phyloP scores from a whole-genome alignment of 2,329 filamentous ascomycete genomes.

The Massarina eburnea region DNA sequence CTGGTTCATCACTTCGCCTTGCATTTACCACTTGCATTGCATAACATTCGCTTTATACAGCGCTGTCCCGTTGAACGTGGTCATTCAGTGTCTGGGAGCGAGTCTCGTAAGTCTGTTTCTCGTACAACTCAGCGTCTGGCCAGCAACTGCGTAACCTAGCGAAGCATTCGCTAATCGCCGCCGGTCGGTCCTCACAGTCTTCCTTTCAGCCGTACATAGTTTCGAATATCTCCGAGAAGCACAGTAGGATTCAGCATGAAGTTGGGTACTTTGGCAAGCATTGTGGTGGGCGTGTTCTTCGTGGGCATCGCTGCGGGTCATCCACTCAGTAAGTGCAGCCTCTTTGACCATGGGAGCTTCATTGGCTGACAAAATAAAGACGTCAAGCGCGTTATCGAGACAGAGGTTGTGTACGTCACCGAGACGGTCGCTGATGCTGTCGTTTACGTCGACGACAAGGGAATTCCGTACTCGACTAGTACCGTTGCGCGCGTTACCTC shows the following conservation, averaged over 20 bases:
- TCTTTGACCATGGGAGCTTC: neutral
- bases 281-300: conserved; percentile 41
- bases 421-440: conserved; percentile 30
- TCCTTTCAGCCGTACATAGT: conserved; percentile 24
- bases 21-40: conserved; percentile 26
- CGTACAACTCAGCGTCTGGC: neutral
- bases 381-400: conserved; percentile 34
- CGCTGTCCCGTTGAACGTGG: conserved; percentile 10
- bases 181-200: conserved; percentile 18
- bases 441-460: conserved; percentile 36
- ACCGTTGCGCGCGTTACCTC: conserved; percentile 13
- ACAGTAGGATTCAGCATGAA: conserved; percentile 47
- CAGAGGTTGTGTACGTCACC: conserved; percentile 35
- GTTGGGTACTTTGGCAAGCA: conserved; percentile 41
- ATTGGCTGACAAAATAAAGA: conserved; percentile 20
- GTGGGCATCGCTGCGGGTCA: conserved; percentile 49
- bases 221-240: conserved; percentile 5
- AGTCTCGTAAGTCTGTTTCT: conserved; percentile 15
- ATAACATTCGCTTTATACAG: conserved; percentile 31
- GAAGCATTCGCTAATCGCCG: conserved; percentile 17
- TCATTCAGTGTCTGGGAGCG: conserved; percentile 12
- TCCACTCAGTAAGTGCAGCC: conserved; percentile 38
- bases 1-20: conserved; percentile 8
- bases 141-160: neutral
- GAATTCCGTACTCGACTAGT: conserved; percentile 28